phyloP scores from a whole-genome alignment of 2,329 filamentous ascomycete species.

The Penicillium hordei region DNA sequence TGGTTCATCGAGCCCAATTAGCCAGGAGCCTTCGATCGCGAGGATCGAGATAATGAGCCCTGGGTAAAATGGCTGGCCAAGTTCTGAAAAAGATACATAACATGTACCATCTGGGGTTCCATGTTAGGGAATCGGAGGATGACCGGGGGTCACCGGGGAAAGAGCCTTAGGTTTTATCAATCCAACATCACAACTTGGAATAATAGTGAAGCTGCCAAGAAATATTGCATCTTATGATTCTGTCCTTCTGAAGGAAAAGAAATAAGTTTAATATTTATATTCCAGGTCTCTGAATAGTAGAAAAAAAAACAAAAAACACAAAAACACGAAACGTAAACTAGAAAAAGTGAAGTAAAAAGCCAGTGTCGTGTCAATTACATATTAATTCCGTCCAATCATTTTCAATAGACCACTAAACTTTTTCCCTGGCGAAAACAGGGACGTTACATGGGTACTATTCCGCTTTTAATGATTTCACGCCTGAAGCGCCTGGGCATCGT shows the following conservation, averaged over 20 bases:
- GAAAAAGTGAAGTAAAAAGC: background rate
- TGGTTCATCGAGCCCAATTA: constrained; percentile 22
- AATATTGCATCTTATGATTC: background rate
- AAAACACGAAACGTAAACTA: background rate
- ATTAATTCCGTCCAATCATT: background rate
- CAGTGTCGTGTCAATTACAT: background rate
- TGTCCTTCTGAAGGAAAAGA: background rate
- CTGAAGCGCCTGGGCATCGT: constrained; percentile 2
- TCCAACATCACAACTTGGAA: background rate
- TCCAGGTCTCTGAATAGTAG: background rate
- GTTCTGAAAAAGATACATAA: background rate
- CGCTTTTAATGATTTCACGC: constrained; percentile 1
- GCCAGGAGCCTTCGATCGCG: background rate
- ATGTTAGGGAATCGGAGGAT: background rate
- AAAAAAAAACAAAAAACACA: background rate
- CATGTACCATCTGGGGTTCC: background rate
- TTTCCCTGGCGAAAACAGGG: background rate
- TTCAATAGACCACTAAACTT: background rate
- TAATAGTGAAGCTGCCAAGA: background rate
- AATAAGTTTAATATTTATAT: background rate
- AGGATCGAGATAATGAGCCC: background rate
- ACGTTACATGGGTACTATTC: background rate
- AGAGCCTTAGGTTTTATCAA: background rate
- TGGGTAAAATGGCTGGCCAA: background rate
- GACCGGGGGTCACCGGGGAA: background rate